phyloP scores from a whole-genome alignment of 371 early-diverging fungal genomes.

The Coemansia sp. region DNA sequence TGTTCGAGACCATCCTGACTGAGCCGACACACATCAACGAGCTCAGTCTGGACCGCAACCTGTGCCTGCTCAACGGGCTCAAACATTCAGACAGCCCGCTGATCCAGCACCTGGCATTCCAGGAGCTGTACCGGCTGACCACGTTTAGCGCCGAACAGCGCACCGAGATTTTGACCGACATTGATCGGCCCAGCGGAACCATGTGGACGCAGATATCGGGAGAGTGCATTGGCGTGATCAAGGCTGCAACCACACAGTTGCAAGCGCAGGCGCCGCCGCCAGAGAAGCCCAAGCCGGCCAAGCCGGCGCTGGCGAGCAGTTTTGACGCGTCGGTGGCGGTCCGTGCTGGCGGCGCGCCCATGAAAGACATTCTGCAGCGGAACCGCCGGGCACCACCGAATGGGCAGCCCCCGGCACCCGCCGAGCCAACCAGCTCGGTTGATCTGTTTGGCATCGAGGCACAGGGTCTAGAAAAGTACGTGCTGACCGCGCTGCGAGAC shows the following conservation, averaged over 20 bases:
- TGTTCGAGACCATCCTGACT: slow-evolving; percentile 44
- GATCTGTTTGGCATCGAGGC: slow-evolving; percentile 38
- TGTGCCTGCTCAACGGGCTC: slow-evolving; percentile 42
- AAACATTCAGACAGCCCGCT: slow-evolving; percentile 11
- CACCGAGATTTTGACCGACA: slow-evolving; percentile 39
- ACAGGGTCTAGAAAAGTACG: slow-evolving; percentile 49
- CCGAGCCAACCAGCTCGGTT: background rate
- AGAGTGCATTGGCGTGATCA: slow-evolving; percentile 39
- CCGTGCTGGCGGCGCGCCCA: slow-evolving; percentile 32
- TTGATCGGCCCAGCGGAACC: slow-evolving; percentile 34
- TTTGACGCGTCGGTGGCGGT: background rate
- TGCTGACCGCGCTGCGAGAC: slow-evolving; percentile 39
- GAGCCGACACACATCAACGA: slow-evolving; percentile 45
- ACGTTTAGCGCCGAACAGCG: slow-evolving; percentile 37
- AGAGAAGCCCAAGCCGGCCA: background rate
- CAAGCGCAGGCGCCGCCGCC: slow-evolving; percentile 17
- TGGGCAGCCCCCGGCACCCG: background rate
- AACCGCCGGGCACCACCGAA: slow-evolving; percentile 7
- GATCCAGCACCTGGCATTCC: slow-evolving; percentile 42
- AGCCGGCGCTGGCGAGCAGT: too few relatives aligned
- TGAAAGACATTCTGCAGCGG: slow-evolving; percentile 30
- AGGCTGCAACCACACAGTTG: slow-evolving; percentile 25
- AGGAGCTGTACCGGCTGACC: slow-evolving; percentile 44
- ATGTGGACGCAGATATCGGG: slow-evolving; percentile 41
- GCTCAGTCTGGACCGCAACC: slow-evolving; percentile 43